Conservation (phyloP, 2,329 filamentous ascomycete species). For the Aspergillus sojae region DNA sequence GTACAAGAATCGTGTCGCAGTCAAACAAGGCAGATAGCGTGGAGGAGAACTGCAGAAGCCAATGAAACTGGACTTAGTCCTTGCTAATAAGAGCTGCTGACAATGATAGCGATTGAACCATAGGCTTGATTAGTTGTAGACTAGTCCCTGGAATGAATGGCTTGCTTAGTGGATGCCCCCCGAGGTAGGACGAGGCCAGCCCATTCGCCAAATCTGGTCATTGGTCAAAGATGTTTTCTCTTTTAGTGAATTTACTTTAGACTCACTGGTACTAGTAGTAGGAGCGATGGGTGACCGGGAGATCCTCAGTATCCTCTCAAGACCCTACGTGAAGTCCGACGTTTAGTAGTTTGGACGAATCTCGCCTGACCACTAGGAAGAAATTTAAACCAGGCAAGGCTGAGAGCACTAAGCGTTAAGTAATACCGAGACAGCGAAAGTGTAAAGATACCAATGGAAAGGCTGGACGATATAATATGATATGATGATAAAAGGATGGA, state of each 20-base stretch:
- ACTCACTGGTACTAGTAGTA: neutral
- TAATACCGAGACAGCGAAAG: neutral
- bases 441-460: neutral
- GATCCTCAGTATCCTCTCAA: neutral
- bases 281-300: neutral
- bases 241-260: neutral
- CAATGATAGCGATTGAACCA: neutral
- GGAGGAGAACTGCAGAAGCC: neutral
- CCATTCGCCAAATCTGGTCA: neutral
- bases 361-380: neutral
- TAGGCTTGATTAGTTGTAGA: neutral
- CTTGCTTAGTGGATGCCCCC: slow-evolving; percentile 3
- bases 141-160: slow-evolving; percentile 5
- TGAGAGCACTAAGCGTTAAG: neutral
- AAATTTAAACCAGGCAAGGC: neutral
- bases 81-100: slow-evolving; percentile 2
- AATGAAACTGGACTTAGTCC: neutral
- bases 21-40: slow-evolving; percentile 8
- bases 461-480: neutral
- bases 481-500: neutral
- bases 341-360: neutral
- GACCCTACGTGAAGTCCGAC: neutral
- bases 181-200: slow-evolving; percentile 3
- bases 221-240: neutral
- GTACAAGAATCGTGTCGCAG: slow-evolving; percentile 7